Conservation (phyloP, 2,329 filamentous ascomycete species). For the Penicillium sp. region DNA sequence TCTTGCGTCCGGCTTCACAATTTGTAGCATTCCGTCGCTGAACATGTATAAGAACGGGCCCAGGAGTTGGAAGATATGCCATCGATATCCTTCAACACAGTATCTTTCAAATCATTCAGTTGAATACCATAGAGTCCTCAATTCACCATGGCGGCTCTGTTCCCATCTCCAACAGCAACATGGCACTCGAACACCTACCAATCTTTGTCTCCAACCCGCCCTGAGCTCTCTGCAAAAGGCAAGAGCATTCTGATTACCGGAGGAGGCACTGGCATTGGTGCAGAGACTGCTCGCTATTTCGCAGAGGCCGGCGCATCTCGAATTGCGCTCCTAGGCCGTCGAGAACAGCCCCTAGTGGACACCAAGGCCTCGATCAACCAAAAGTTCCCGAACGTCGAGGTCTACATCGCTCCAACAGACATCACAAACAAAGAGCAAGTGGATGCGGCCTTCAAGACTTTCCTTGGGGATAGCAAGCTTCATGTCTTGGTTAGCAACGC, state of each 20-base stretch:
- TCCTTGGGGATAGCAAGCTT: constrained; percentile 22
- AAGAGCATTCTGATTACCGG: constrained; percentile 49
- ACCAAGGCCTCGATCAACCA: constrained; percentile 40
- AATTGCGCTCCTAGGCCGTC: constrained; percentile 50
- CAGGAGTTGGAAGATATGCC: background rate
- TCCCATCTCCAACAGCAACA: constrained; percentile 42
- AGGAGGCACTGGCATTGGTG: constrained; percentile 50
- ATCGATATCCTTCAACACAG: background rate
- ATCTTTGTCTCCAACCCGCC: constrained; percentile 42
- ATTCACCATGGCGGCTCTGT: constrained; percentile 30
- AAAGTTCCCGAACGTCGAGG: constrained; percentile 37
- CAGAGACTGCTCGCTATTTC: constrained; percentile 46
- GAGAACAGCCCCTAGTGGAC: constrained; percentile 35
- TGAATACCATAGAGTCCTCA: background rate
- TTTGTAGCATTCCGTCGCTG: background rate
- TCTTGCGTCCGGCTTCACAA: background rate
- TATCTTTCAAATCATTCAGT: background rate
- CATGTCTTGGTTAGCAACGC: constrained; percentile 48
- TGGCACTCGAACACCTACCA: constrained; percentile 21
- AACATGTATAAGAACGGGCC: background rate
- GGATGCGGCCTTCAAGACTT: background rate
- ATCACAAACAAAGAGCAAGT: constrained; percentile 5
- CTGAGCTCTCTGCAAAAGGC: constrained; percentile 43
- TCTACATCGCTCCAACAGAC: constrained; percentile 28
- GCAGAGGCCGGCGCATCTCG: constrained; percentile 47